Evolutionary conservation across 148 eudicot species (phyloP).

Genomic region (Amaranthus cruentus): DNA sequence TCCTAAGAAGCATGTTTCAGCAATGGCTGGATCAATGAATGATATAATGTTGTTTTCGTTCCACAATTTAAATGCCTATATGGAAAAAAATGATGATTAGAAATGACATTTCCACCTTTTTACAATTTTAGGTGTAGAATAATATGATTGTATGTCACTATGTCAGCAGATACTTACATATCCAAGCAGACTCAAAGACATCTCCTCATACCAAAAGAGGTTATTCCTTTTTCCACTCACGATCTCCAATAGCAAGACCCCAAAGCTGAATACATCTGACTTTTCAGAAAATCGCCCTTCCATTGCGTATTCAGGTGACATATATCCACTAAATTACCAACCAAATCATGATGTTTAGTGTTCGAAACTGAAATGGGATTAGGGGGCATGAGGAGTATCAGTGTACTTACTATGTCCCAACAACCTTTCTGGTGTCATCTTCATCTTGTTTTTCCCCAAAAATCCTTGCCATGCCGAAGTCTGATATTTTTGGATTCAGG

Average conservation of each 20-base stretch:
- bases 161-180: slow-evolving; percentile 31
- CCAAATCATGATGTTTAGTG: too few relatives aligned
- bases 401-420: slow-evolving; percentile 39
- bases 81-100: too few relatives aligned
- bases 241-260: slow-evolving; percentile 43
- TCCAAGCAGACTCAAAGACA: slow-evolving; percentile 26
- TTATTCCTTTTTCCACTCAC: slow-evolving; percentile 37
- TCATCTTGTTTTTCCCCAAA: slow-evolving; percentile 28
- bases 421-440: slow-evolving; percentile 33
- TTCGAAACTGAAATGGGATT: neutral
- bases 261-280: slow-evolving; percentile 52
- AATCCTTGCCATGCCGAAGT: slow-evolving; percentile 42
- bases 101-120: too few relatives aligned
- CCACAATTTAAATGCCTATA: slow-evolving; percentile 65
- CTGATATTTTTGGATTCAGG: slow-evolving; percentile 39
- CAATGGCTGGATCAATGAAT: slow-evolving; percentile 33
- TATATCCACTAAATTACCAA: slow-evolving; percentile 33
- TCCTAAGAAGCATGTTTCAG: slow-evolving; percentile 4
- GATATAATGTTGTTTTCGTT: slow-evolving; percentile 27
- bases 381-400: neutral
- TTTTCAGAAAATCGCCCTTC: slow-evolving; percentile 48
- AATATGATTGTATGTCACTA: neutral
- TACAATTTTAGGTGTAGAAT: neutral
- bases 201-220: slow-evolving; percentile 27
- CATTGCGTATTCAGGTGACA: slow-evolving; percentile 57